Base-by-base conservation (phyloP, 331 rosid genomes). In the Malus hybrid region DNA sequence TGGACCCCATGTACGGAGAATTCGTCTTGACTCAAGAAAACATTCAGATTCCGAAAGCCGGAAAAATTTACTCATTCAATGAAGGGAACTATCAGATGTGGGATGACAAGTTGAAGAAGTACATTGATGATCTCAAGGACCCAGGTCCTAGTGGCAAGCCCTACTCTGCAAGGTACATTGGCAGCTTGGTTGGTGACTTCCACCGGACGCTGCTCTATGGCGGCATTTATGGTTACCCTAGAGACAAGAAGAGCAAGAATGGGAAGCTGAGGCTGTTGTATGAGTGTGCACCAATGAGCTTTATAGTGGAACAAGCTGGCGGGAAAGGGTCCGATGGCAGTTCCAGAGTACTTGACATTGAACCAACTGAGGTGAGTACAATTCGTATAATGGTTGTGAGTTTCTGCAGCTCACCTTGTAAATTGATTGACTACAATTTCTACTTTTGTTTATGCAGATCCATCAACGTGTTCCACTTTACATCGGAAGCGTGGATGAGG, bases 271-370 rank as follows among this genome's bases (percentile, higher is more conserved):
- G 99, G 89, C 90, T 94, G 1, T 63, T 94, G 8, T 94, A 94
- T 80, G 99, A 94, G 78, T 94, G 99, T 71, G 99, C 99, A 65
- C 99, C 99, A 6, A 94, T 94, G 99, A 94, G 99, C 70, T 94
- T 88, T 73, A 90, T 94, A 31, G 99, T 85, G 52, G 99, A 94
- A 84, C 97, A 94, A 57, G 99, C 99, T 39, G 99, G 99, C 5
- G 99, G 99, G 46, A 94, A 94, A 84, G 99, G 97, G 42, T 92
- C 97, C 12, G 99, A 94, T 77, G 97, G 99, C 19, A 79, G 83
- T 71, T 81, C 81, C 19, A 90, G 99, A 86, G 78, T 94, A 68
- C 99, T 94, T 16, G 99, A 94, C 83, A 94, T 94, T 74, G 76
- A 79, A 73, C 99, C 97, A 18, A 63, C 28, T 8, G 99, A 94